phyloP scores from a whole-genome alignment of 306 rosid genomes.

The Astragalus membranaceus region DNA sequence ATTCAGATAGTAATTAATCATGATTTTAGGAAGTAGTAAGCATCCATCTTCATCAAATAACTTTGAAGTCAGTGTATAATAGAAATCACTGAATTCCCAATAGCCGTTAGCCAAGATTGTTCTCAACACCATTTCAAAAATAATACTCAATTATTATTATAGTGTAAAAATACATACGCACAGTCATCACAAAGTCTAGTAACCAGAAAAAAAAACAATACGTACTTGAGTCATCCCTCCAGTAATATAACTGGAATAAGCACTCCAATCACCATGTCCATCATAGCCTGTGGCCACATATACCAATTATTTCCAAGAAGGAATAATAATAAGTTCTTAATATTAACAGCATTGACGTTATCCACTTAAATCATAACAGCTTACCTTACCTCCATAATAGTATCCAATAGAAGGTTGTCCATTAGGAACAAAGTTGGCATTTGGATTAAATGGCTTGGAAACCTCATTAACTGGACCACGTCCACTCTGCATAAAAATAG shows the following conservation, averaged over 20 bases:
- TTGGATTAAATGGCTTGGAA: neutral
- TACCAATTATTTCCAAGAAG: neutral
- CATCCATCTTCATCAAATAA: too few relatives aligned
- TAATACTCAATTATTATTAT: too few relatives aligned
- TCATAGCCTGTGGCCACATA: neutral
- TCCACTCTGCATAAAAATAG: neutral
- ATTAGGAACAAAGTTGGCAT: neutral
- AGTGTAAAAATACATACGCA: too few relatives aligned
- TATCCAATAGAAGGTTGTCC: neutral
- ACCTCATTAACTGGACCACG: neutral
- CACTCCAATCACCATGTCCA: slow-evolving; percentile 4
- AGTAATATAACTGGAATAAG: neutral
- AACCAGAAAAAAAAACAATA: too few relatives aligned
- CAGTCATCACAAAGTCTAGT: too few relatives aligned
- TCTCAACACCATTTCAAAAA: too few relatives aligned
- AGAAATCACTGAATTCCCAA: too few relatives aligned
- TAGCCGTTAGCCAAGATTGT: too few relatives aligned
- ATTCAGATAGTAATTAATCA: too few relatives aligned
- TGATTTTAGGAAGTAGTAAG: too few relatives aligned
- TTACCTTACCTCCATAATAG: slow-evolving; percentile 18
- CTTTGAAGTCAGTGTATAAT: too few relatives aligned
- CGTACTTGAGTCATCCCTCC: neutral
- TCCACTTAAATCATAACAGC: too few relatives aligned
- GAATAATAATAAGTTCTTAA: neutral
- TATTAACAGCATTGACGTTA: neutral